Evolutionary conservation across 108 stramenopile genomes (phyloP).

Genomic region (Parietichytrium sp.): DNA sequence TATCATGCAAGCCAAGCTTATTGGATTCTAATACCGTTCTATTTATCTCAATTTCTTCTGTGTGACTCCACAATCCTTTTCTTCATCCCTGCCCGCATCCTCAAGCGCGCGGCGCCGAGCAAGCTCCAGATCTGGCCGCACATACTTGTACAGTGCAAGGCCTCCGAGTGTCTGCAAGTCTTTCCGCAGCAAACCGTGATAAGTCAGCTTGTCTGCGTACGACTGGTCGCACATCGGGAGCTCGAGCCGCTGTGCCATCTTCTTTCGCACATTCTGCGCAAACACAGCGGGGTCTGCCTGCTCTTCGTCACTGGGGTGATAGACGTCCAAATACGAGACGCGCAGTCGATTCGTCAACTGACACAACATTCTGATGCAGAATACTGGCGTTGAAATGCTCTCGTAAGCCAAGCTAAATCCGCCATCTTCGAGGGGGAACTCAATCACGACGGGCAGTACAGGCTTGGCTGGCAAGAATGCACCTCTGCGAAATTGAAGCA

Average conservation of each 20-base stretch:
- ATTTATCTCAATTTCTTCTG: too few species aligned
- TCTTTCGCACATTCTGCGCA: neutral
- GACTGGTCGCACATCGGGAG: neutral
- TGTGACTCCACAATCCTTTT: too few species aligned
- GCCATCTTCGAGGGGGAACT: neutral
- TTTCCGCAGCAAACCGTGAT: neutral
- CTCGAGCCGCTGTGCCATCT: neutral
- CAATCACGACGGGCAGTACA: slow-evolving; percentile 15
- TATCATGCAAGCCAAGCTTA: slow-evolving; percentile 55
- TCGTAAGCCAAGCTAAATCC: neutral
- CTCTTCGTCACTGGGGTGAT: neutral
- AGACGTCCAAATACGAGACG: neutral
- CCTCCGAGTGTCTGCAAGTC: neutral
- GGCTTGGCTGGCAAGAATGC: neutral
- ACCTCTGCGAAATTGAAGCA: neutral
- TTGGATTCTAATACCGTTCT: neutral
- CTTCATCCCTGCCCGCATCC: too few species aligned
- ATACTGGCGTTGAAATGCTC: neutral
- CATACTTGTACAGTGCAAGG: neutral
- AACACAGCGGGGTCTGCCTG: neutral
- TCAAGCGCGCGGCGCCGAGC: too few species aligned
- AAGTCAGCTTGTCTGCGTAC: neutral
- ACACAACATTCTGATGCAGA: neutral
- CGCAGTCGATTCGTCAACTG: neutral
- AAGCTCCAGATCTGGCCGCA: neutral